Conservation (phyloP, 495 filamentous ascomycete species). For the Articulospora tetracladia region DNA sequence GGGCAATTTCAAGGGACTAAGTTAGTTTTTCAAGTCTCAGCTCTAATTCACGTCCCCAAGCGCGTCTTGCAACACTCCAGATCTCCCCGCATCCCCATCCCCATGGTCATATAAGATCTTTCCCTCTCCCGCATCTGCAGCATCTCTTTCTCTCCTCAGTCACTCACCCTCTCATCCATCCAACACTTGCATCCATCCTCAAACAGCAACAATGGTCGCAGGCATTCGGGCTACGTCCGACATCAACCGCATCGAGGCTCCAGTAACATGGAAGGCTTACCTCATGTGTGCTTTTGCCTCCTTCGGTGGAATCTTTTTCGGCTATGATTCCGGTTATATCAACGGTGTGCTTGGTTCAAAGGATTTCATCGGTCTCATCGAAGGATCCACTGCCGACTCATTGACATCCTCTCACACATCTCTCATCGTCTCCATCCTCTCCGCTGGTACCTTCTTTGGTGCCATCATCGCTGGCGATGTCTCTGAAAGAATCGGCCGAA, state of each 20-base stretch:
- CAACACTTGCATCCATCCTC: neutral
- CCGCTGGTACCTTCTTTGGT: conserved; percentile 84
- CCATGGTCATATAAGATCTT: neutral
- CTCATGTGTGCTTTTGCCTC: conserved; percentile 66
- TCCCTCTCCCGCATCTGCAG: neutral
- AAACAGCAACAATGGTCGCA: neutral
- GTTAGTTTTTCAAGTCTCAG: neutral
- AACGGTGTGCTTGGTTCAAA: conserved; percentile 42
- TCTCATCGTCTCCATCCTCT: conserved; percentile 78
- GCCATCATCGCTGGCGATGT: conserved; percentile 66
- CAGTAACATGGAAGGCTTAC: conserved; percentile 56
- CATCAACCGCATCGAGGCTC: conserved; percentile 52
- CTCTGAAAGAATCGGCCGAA: conserved; percentile 72
- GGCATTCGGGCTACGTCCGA: conserved; percentile 25
- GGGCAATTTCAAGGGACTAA: neutral
- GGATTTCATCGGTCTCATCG: conserved; percentile 39
- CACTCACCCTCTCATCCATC: neutral
- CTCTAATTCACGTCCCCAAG: neutral
- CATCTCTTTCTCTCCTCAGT: neutral
- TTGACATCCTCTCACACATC: conserved; percentile 35
- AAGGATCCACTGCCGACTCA: neutral
- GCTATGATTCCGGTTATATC: conserved; percentile 45
- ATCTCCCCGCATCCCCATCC: neutral
- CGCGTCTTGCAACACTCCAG: neutral
- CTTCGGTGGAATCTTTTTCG: conserved; percentile 82